Percentiles rank a stretch among this genome's conserved stretches.
Evolutionary conservation across 1,284 basidiomycete species (phyloP).

Genomic region (Agroathelia rolfsii): DNA sequence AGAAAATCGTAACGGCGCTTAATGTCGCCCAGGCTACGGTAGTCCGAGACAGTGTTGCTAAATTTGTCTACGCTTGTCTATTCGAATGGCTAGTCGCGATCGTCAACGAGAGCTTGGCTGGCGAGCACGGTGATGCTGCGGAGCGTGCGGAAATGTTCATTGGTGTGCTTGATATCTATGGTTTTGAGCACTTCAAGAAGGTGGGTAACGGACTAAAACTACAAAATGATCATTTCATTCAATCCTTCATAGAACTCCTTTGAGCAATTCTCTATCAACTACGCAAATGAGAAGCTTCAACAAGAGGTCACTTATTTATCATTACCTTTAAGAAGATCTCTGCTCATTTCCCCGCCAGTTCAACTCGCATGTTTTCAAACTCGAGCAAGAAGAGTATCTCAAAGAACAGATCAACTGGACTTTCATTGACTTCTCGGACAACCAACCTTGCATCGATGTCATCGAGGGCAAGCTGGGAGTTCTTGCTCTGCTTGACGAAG

Average conservation of each 20-base stretch:
- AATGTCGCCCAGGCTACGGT: slow-evolving; percentile 88
- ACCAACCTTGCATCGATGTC: slow-evolving; percentile 97
- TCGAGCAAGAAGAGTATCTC: slow-evolving; percentile 99
- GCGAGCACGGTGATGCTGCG: slow-evolving; percentile 81
- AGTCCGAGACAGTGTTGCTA: slow-evolving; percentile 93
- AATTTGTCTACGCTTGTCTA: slow-evolving; percentile 97
- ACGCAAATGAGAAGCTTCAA: slow-evolving; percentile 97
- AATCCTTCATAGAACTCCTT: slow-evolving; percentile 76
- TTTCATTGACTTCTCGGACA: slow-evolving; percentile 98
- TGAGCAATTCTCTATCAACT: slow-evolving; percentile 99
- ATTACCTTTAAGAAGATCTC: slow-evolving; percentile 3
- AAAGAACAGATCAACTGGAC: slow-evolving; percentile 99
- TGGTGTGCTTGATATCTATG: slow-evolving; percentile 95
- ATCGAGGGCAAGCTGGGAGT: slow-evolving; percentile 98
- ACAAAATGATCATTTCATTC: too few species aligned
- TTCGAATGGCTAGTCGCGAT: slow-evolving; percentile 99
- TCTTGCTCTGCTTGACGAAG: slow-evolving; percentile 91
- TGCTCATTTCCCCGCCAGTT: slow-evolving; percentile 43
- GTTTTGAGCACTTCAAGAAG: slow-evolving; percentile 96
- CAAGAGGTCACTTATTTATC: slow-evolving; percentile 58
- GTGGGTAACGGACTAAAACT: too few species aligned
- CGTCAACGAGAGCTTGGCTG: slow-evolving; percentile 92
- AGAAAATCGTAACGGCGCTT: slow-evolving; percentile 89
- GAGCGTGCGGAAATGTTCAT: slow-evolving; percentile 94
- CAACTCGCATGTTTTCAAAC: slow-evolving; percentile 98